Evolutionary conservation across 345 rosid genomes (phyloP), one percentile per base, ranked within the genome.

Genomic region (Euclidium syriacum): DNA sequence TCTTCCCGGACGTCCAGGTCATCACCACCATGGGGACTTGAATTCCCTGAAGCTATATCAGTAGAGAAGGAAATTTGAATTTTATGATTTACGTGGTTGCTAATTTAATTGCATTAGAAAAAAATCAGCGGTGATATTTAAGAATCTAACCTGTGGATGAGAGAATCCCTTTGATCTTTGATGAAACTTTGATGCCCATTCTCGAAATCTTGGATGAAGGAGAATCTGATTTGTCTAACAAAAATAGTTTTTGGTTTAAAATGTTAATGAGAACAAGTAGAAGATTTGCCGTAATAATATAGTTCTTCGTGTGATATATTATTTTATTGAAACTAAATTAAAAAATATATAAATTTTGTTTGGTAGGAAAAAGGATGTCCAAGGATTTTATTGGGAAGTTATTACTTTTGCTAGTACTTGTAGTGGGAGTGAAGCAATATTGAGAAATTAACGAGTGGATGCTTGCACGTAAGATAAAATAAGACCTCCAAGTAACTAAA

Each of bases 1-100:
- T 91, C 98, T 67, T 85, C 98, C 0, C 84, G 79, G 0, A 90
- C 80, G 44, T 87, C 95, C 22, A 83, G 74, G 30, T 20, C 59
- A 6, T 44, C 48, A 11, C 34, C 56, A 6, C 25, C 25, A 36
- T 23, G 29, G 49, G 72, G 58, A 32, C 24, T 26, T 23, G 44
- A 20, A 5, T 59, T 39, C 4, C 33, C 71, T 5, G 74, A 62
- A 24, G 68, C 84, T 75, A 41, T 57, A 22, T 6, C 7, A 7
- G 39, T 7, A 52, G 6, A 43, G 19, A 22, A 70, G 22, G 43
- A 34, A 50, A 51, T 18, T 30, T 15, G 7, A 41, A 22, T 22
- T 19, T 1, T 1, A 9, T 22, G 1, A 16, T 27, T 8, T 10
- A 1, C 3, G 2, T 14, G 5, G 11, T 15, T 29, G 26, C 2